Conservation (phyloP, 257 asterid species). For the Solanum appendiculatum region DNA sequence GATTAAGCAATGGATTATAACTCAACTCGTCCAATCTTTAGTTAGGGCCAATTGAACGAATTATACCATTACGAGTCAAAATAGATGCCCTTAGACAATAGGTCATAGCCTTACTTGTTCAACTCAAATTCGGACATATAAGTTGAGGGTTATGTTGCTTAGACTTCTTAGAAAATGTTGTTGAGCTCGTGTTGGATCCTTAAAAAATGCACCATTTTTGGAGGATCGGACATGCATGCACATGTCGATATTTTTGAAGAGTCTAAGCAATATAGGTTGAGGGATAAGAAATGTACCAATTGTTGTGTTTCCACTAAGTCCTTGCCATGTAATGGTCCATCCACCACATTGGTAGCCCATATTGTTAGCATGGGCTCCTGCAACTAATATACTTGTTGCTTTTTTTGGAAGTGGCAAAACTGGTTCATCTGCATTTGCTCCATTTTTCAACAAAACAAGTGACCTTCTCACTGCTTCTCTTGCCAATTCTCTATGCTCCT, state of each 20-base stretch:
- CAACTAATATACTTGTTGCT: slow-evolving; percentile 2
- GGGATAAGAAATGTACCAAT: not conserved
- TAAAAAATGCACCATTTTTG: not conserved
- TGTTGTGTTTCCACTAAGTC: slow-evolving; percentile 2
- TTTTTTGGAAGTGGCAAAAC: slow-evolving; percentile 7
- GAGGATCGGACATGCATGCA: not conserved
- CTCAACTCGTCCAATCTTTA: not conserved
- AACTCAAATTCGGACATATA: not conserved
- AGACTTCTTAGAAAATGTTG: not conserved
- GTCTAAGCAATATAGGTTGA: not conserved
- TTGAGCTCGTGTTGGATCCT: rapidly evolving
- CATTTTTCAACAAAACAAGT: slow-evolving; percentile 6
- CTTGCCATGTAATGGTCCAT: slow-evolving; percentile 12
- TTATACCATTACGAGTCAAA: not conserved
- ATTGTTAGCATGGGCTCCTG: slow-evolving; percentile 3
- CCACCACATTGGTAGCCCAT: slow-evolving; percentile 9
- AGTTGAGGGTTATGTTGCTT: not conserved
- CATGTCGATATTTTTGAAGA: not conserved
- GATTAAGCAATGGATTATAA: not conserved
- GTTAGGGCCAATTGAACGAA: not conserved
- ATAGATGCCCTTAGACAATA: not conserved
- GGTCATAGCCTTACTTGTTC: not conserved
- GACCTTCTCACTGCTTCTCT: slow-evolving; percentile 7
- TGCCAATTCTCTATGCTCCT: slow-evolving; percentile 9
- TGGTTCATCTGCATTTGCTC: slow-evolving; percentile 9